Percentiles rank a stretch among this genome's conserved stretches.
Evolutionary conservation across 2,329 filamentous ascomycete genomes (phyloP).

Genomic region (Dactylellina haptotyla): DNA sequence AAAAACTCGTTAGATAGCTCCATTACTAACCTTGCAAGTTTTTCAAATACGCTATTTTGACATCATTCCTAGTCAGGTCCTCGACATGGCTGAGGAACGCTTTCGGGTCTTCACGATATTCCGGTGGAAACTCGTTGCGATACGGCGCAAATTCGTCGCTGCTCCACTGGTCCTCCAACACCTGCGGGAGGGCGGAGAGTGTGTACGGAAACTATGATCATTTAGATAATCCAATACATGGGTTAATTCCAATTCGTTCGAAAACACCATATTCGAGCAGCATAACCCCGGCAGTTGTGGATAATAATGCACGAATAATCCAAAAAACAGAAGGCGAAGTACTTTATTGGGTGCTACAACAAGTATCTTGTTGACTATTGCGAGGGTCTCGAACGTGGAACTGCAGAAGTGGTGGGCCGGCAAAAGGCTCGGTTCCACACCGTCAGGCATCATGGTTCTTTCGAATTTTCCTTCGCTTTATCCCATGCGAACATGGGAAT

Average conservation of each 20-base stretch:
- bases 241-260: constrained; percentile 9
- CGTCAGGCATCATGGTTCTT: constrained; percentile 43
- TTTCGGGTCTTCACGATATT: constrained; percentile 69
- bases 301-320: not conserved
- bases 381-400: too few species aligned
- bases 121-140: constrained; percentile 75
- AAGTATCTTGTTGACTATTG: too few species aligned
- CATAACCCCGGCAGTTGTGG: constrained; percentile 38
- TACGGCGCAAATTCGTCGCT: constrained; percentile 72
- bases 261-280: not conserved
- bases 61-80: constrained; percentile 75
- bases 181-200: constrained; percentile 71
- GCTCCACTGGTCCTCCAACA: constrained; percentile 75
- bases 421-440: constrained; percentile 43
- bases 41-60: constrained; percentile 81
- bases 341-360: too few species aligned
- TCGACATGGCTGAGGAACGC: constrained; percentile 74
- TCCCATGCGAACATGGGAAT: constrained; percentile 5
- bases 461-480: not conserved
- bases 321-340: not conserved
- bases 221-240: constrained; percentile 45
- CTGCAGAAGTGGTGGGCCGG: not conserved
- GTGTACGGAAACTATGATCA: constrained; percentile 78
- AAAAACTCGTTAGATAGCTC: not conserved
- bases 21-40: constrained; percentile 70